Evolutionary conservation across 441 rosid species (phyloP).

Genomic region (Populus hybrid): DNA sequence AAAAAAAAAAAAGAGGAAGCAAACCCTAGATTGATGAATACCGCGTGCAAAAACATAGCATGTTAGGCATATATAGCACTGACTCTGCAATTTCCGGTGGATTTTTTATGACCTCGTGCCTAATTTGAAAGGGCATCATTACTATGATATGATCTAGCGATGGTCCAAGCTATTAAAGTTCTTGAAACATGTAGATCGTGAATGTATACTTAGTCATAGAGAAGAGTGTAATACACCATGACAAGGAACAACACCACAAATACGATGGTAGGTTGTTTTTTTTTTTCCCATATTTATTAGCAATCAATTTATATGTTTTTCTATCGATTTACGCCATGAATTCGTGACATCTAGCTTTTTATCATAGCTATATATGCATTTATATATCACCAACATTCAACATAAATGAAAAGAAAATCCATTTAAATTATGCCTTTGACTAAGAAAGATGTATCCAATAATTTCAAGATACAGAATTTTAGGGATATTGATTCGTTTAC

Average conservation of each 20-base stretch:
- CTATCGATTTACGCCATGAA: too few species aligned
- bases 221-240: background rate
- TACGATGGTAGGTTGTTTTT: background rate
- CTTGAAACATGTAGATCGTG: background rate
- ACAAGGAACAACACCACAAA: background rate
- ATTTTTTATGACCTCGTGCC: too few species aligned
- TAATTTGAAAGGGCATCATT: too few species aligned
- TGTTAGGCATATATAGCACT: background rate
- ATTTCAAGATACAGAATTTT: background rate
- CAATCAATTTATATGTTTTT: too few species aligned
- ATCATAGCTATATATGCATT: background rate
- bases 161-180: background rate
- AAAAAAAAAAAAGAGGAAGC: accelerated
- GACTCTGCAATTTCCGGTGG: too few species aligned
- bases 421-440: background rate
- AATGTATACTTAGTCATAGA: background rate
- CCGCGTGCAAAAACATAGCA: background rate
- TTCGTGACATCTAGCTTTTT: too few species aligned
- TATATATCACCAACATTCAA: background rate
- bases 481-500: background rate
- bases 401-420: background rate
- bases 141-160: too few species aligned
- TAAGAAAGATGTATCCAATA: background rate
- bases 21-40: too few species aligned
- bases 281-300: too few species aligned